A percentile compares a stretch with the other conserved stretches of the same genome.
phyloP scores from a whole-genome alignment of 1,139 yeast genomes.

The Diutina pseudorugosa region DNA sequence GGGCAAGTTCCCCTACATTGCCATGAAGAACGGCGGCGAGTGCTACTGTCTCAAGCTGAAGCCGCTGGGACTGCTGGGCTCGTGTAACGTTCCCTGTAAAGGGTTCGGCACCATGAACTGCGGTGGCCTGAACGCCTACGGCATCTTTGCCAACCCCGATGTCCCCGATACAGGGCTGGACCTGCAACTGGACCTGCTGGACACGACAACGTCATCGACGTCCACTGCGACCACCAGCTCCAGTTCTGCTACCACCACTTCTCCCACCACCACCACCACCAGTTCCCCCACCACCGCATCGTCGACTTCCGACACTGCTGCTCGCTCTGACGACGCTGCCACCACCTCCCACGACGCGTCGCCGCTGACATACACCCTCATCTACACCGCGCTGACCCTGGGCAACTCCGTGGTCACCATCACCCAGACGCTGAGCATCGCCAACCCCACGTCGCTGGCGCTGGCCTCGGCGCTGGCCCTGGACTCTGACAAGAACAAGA shows the following conservation, averaged over 20 bases:
- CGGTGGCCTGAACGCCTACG: background rate
- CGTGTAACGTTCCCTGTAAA: background rate
- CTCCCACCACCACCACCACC: background rate
- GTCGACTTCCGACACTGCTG: background rate
- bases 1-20: background rate
- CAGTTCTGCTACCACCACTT: background rate
- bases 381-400: background rate
- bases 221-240: background rate
- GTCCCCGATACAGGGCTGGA: background rate
- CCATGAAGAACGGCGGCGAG: slow-evolving; percentile 3
- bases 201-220: background rate
- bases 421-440: background rate
- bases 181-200: background rate
- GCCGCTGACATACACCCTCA: background rate
- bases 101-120: background rate
- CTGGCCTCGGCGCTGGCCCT: background rate
- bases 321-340: background rate
- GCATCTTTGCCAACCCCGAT: background rate
- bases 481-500: slow-evolving; percentile 4
- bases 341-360: background rate
- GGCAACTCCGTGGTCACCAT: background rate
- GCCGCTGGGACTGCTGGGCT: background rate
- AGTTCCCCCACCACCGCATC: background rate
- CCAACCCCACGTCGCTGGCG: background rate
- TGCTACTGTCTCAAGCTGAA: background rate